Evolutionary conservation across 331 rosid species (phyloP).

Genomic region (Quercus lobata): DNA sequence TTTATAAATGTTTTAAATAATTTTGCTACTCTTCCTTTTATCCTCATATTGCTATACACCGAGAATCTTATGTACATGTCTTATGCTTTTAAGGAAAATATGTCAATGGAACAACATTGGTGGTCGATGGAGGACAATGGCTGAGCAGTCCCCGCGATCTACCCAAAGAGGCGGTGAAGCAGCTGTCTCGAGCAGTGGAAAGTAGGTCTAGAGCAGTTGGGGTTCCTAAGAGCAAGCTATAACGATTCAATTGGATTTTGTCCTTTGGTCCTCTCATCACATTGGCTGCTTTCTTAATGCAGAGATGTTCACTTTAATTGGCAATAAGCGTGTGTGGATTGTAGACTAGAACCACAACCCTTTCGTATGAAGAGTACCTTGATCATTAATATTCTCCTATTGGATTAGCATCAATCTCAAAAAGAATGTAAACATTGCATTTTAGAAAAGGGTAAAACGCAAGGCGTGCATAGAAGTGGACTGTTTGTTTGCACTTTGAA

Average conservation of each 20-base stretch:
- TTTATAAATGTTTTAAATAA: no score
- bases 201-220: slow-evolving; percentile 66
- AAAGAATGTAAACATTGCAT: no score
- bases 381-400: no score
- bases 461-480: background rate
- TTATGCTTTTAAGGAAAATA: slow-evolving; percentile 59
- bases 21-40: background rate
- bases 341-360: no score
- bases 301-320: no score
- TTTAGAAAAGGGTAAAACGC: no score
- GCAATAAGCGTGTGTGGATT: no score
- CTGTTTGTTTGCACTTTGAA: background rate
- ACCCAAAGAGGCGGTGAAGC: slow-evolving; percentile 66
- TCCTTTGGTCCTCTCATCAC: no score
- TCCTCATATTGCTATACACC: background rate
- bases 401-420: no score
- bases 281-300: no score
- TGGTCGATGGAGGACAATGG: slow-evolving; percentile 89
- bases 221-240: slow-evolving; percentile 81
- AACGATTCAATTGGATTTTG: background rate
- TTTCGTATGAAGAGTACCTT: no score
- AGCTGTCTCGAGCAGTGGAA: slow-evolving; percentile 66
- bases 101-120: slow-evolving; percentile 57
- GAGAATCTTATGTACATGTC: slow-evolving; percentile 15
- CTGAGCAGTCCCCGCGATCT: slow-evolving; percentile 71